Evolutionary conservation across 768 basidiomycete genomes (phyloP).

Genomic region (Macrolepiota fuliginosa): DNA sequence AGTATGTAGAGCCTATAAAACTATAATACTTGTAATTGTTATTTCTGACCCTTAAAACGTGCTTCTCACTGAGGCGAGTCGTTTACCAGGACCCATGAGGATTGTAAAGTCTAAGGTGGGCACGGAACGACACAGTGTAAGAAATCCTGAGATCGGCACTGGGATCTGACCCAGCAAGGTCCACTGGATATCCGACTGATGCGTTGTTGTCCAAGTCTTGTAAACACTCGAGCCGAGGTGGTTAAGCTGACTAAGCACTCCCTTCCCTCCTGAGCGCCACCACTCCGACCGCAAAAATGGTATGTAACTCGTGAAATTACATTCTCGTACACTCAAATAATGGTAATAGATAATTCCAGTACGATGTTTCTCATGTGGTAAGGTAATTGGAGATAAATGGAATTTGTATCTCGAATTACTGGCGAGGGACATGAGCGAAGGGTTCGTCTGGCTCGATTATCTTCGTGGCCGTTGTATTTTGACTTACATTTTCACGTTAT

Average conservation of each 20-base stretch:
- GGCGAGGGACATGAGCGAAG: conserved; percentile 80
- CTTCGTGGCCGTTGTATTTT: background rate
- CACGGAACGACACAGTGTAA: no score
- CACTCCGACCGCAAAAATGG: background rate
- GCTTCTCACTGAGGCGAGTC: no score
- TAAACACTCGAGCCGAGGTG: no score
- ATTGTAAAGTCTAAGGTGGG: no score
- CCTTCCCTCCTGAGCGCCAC: background rate
- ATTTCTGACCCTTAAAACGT: no score
- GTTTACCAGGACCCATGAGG: no score
- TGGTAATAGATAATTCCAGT: conserved; percentile 85
- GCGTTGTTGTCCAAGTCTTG: no score
- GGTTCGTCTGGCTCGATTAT: conserved; percentile 48
- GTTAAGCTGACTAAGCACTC: background rate
- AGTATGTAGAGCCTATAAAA: no score
- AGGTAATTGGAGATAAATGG: conserved; percentile 98
- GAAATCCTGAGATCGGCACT: no score
- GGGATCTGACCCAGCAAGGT: no score
- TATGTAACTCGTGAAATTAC: background rate
- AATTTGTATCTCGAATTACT: conserved; percentile 81
- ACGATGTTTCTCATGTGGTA: conserved; percentile 94
- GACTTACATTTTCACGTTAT: background rate
- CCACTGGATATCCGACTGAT: no score
- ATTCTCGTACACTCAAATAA: background rate
- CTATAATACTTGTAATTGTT: no score